A percentile compares a stretch with the other conserved stretches of the same genome.
These are phyloP conservation scores for Sporothrix humicola DNA, from an alignment of 2,329 filamentous ascomycete species.

Conservation along the genomic window DNA sequence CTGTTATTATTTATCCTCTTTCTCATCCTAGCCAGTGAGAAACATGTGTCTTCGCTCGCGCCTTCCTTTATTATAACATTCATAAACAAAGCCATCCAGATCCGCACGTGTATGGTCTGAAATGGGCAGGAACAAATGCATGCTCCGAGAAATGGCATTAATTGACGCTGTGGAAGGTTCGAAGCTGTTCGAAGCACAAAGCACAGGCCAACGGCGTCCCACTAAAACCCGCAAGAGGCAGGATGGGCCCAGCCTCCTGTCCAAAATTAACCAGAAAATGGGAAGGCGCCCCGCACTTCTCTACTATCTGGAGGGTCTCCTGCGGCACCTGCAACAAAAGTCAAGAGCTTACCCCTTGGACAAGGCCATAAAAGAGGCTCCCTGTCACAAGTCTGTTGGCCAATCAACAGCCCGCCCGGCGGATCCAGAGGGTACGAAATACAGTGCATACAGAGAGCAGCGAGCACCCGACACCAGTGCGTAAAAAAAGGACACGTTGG, in stretches of 20 bases:
- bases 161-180: constrained; percentile 36
- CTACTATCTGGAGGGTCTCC: not conserved
- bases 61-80: constrained; percentile 1
- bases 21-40: not conserved
- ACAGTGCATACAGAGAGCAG: constrained; percentile 25
- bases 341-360: constrained; percentile 19
- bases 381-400: not conserved
- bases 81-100: not conserved
- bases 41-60: not conserved
- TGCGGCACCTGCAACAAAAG: constrained; percentile 1
- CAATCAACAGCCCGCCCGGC: constrained; percentile 23
- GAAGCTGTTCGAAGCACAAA: constrained; percentile 37
- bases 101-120: constrained; percentile 15
- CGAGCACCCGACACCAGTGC: constrained; percentile 3
- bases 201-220: constrained; percentile 20
- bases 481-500: constrained; percentile 41
- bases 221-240: constrained; percentile 18
- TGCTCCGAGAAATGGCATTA: constrained; percentile 12
- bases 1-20: not conserved
- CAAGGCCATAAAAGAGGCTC: constrained; percentile 12
- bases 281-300: constrained; percentile 35
- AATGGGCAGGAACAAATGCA: constrained; percentile 16
- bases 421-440: constrained; percentile 30
- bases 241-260: constrained; percentile 29
- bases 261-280: constrained; percentile 17